Conservation (phyloP, 192 early-diverging fungal species). For the Glomus cerebriforme region DNA sequence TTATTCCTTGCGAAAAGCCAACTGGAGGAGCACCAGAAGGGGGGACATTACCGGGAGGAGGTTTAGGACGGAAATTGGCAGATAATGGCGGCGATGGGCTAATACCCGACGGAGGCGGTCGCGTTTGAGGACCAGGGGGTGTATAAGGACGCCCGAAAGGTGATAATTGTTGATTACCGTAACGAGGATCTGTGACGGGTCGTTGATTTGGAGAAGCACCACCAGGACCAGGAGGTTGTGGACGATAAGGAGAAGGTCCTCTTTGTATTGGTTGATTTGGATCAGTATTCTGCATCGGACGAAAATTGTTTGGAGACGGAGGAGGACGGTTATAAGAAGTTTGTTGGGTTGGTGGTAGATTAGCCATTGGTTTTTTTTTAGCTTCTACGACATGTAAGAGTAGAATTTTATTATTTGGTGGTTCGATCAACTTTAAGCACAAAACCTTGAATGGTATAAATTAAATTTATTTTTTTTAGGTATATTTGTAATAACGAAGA, state of each 20-base stretch:
- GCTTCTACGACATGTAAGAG: not conserved
- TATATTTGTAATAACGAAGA: no score
- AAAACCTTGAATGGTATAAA: not conserved
- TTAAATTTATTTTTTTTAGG: not conserved
- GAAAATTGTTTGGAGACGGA: conserved; percentile 26
- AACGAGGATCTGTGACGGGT: not conserved
- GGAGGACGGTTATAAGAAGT: conserved; percentile 1
- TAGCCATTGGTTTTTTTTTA: conserved; percentile 12
- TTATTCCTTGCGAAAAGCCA: conserved; percentile 11
- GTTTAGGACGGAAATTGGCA: no score
- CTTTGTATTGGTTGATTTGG: conserved; percentile 13
- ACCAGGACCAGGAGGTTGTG: not conserved
- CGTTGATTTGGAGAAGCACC: not conserved
- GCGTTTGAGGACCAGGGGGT: not conserved
- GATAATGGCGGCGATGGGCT: not conserved
- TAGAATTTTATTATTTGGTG: not conserved
- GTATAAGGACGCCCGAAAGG: not conserved
- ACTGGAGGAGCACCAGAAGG: not conserved
- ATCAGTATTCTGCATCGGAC: not conserved
- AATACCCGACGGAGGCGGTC: not conserved
- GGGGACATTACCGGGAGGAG: not conserved
- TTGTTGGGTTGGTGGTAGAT: conserved; percentile 7
- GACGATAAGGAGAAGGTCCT: conserved; percentile 8
- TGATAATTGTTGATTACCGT: not conserved
- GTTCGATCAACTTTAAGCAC: not conserved